These are phyloP conservation scores for Volvox africanus DNA, from an alignment of 139 green algal species.

Conservation along the genomic window DNA sequence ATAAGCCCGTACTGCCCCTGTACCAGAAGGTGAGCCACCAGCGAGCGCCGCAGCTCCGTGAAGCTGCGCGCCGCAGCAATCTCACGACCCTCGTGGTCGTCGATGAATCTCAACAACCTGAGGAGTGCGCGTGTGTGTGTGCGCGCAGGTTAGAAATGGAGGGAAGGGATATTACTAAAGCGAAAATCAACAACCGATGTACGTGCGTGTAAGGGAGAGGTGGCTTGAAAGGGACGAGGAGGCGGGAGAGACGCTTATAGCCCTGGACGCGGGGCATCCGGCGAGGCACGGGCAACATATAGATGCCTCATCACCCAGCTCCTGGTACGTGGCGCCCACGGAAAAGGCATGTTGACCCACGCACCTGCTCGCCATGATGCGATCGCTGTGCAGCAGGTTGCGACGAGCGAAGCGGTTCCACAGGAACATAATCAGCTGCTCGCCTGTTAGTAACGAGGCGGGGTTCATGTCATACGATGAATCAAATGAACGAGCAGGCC, in stretches of 20 bases:
- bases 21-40: neutral
- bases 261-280: too few species aligned
- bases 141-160: too few species aligned
- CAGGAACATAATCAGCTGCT: neutral
- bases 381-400: neutral
- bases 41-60: neutral
- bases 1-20: neutral
- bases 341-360: too few species aligned
- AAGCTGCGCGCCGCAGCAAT: neutral
- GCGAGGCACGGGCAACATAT: too few species aligned
- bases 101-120: neutral
- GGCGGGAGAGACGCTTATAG: neutral
- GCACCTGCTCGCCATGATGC: neutral
- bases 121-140: neutral
- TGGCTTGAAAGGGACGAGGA: neutral
- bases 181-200: too few species aligned
- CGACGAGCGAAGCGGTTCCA: constrained; percentile 27
- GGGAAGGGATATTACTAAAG: too few species aligned
- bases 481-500: too few species aligned
- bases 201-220: too few species aligned
- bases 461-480: too few species aligned
- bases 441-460: neutral
- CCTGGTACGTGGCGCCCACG: too few species aligned
- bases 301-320: too few species aligned
- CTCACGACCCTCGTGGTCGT: constrained; percentile 2